Base-by-base conservation (phyloP, 768 basidiomycete genomes). In the Lactarius akahatsu region DNA sequence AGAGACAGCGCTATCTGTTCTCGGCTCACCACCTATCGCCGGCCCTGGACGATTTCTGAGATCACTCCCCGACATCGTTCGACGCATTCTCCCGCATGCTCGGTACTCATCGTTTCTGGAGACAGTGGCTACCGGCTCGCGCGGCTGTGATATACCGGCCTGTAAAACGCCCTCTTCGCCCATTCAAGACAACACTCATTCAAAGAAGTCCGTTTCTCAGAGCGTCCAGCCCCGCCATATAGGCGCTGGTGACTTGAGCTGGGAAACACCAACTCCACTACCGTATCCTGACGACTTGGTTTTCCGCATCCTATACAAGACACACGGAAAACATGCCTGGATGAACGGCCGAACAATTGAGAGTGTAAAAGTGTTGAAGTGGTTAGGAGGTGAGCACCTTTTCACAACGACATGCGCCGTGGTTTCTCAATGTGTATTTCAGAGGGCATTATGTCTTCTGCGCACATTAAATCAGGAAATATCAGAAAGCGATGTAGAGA, bases 301-400 rank as follows among this genome's bases (percentile, higher is more conserved):
- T 20, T 67, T 63, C 40, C 50, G 59, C 55, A 38, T 50, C 18
- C 20, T 69, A 18, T 69, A 69, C 62, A 58, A 62, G 40, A 26
- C 69, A n/a, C 66, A 69, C 32, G 69, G 69, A 13, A 68, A 68
- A 52, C 64, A 56, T 41, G 61, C 65, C 11, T 69, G 65, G 65
- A 59, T 69, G 60, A 56, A 59, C 38, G 68, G 65, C 28, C 47
- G 52, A 20, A 57, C 18, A 4, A 68, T 69, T 13, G 52, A 67
- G 32, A 26, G 62, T 40, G 68, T 69, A 28, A 67, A 34, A 15
- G 28, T 30, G n/a, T 15, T 67, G 26, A 62, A 62, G 32, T 67
- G 57, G 65, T 43, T 69, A 56, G 68, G 68, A 58, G 65, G 68
- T 59, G 40, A 41, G 40, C 40, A 11, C 18, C 20, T 36, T 38